Conservation (phyloP, 1,284 basidiomycete genomes). For the Cryptococcus sp. region DNA sequence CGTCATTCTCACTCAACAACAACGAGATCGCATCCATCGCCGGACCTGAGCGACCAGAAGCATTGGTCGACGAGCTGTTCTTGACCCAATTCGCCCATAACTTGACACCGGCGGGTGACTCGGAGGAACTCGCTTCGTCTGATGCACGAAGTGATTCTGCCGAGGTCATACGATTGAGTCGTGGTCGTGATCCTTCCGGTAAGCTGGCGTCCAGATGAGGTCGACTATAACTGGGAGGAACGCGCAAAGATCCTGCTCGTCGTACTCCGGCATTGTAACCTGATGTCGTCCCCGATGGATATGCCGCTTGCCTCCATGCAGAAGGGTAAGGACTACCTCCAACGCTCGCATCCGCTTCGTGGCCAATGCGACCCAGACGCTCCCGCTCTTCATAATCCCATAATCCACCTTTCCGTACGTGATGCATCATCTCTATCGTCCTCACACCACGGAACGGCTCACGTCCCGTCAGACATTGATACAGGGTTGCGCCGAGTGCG, state of each 20-base stretch:
- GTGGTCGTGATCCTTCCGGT: conserved; percentile 9
- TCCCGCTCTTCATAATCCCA: conserved; percentile 55
- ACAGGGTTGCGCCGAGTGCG: conserved; percentile 56
- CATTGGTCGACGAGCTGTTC: conserved; percentile 8
- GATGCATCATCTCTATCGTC: conserved; percentile 54
- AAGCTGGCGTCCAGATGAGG: conserved; percentile 7
- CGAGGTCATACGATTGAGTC: conserved; percentile 29
- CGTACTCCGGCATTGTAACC: conserved; percentile 17
- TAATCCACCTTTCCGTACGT: conserved; percentile 53
- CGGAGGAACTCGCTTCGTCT: conserved; percentile 24
- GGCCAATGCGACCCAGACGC: conserved; percentile 35
- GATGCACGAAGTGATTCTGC: conserved; percentile 38
- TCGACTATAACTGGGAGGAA: conserved; percentile 17
- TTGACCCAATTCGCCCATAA: conserved; percentile 41
- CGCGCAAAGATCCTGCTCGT: conserved; percentile 37
- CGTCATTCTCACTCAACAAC: conserved; percentile 19
- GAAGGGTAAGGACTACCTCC: conserved; percentile 39
- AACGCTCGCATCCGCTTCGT: conserved; percentile 18
- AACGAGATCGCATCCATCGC: conserved; percentile 15
- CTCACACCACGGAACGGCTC: conserved; percentile 55
- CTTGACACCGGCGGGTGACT: conserved; percentile 34
- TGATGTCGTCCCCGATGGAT: background rate
- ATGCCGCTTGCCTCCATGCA: conserved; percentile 29
- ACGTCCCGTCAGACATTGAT: conserved; percentile 53
- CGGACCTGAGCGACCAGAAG: background rate